Conservation (phyloP, 495 filamentous ascomycete species). For the Haplographium delicatum region DNA sequence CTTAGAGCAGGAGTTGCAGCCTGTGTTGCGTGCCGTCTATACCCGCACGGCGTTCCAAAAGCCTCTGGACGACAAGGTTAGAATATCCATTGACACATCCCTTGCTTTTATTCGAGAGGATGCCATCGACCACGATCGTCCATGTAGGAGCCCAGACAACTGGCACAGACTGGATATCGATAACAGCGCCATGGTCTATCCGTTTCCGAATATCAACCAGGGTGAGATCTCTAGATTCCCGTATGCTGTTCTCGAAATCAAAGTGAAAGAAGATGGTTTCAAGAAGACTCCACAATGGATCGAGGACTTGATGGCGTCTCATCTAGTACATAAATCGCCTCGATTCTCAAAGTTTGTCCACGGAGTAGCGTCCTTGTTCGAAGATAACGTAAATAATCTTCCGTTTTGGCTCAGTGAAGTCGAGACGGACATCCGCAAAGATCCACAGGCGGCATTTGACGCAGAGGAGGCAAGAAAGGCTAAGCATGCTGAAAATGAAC, state of each 20-base stretch:
- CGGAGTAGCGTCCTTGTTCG: slow-evolving; percentile 84
- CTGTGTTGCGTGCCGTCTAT: slow-evolving; percentile 87
- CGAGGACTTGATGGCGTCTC: slow-evolving; percentile 81
- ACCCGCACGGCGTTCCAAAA: slow-evolving; percentile 95
- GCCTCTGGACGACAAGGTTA: slow-evolving; percentile 82
- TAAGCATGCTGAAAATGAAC: slow-evolving; percentile 76
- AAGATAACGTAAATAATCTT: slow-evolving; percentile 91
- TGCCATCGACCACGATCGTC: slow-evolving; percentile 71
- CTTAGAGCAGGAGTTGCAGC: slow-evolving; percentile 69
- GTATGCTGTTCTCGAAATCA: slow-evolving; percentile 87
- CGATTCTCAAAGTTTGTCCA: slow-evolving; percentile 97
- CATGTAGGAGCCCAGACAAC: slow-evolving; percentile 77
- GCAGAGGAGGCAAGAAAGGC: slow-evolving; percentile 80
- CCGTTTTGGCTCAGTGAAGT: slow-evolving; percentile 93
- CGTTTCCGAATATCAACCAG: slow-evolving; percentile 76
- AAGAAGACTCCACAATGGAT: slow-evolving; percentile 79
- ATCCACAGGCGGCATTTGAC: slow-evolving; percentile 86
- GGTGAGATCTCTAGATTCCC: slow-evolving; percentile 93
- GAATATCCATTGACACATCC: slow-evolving; percentile 89
- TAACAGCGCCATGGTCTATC: slow-evolving; percentile 72
- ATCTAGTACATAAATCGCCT: slow-evolving; percentile 82
- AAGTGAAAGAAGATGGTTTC: slow-evolving; percentile 63
- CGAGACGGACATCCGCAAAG: slow-evolving; percentile 86
- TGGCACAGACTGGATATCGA: slow-evolving; percentile 95
- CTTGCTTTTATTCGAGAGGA: slow-evolving; percentile 93